Evolutionary conservation across 2,329 filamentous ascomycete genomes (phyloP), one percentile per base, ranked within the genome.

Genomic region (Lachnellula willkommii): DNA sequence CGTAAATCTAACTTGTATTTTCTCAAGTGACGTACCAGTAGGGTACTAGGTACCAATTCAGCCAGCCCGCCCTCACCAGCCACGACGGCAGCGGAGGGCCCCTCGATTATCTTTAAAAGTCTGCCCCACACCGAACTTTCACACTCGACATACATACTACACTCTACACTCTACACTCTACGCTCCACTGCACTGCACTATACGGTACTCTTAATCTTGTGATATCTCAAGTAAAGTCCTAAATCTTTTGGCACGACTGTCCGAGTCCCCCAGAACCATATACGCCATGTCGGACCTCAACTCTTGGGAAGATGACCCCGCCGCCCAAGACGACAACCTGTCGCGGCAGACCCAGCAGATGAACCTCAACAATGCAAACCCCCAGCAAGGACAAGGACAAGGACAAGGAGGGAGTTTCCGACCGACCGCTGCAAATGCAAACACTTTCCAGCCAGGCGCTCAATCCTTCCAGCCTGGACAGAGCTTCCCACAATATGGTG

Each of bases 301-400:
- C 73, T 96, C 91, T 60, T 97, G 94, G 89, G 92, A 97, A 76
- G 90, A 95, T 69, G 89, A 92, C 69, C 85, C 86, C 68, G 79
- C 86, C 54, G 85, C 83, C 61, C 87, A 90, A 78, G 87, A 92
- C 67, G 87, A 82, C 63, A 74, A 89, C 66, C 83, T 95, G 73
- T 83, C 89, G 60, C 84, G 85, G 67, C 89, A 92, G 78, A 76
- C 88, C 66, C 83, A 87, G 72, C 85, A 88, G 71, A 80, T 91
- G 72, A 90, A 90, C 72, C 71, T 92, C 68, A 88, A 87, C 71
- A 77, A 78, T 52, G 22, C 28, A 8, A 73, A 74, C 61, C 63
- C 62, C 15, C 60, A 59, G 65, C 20, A 20, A 20, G 20, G 20
- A 20, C 28, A 32, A 32, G 53, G 68, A 61, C 53, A 74, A 74